Conservation (phyloP, 2,329 filamentous ascomycete genomes). For the Helotiales sp. region DNA sequence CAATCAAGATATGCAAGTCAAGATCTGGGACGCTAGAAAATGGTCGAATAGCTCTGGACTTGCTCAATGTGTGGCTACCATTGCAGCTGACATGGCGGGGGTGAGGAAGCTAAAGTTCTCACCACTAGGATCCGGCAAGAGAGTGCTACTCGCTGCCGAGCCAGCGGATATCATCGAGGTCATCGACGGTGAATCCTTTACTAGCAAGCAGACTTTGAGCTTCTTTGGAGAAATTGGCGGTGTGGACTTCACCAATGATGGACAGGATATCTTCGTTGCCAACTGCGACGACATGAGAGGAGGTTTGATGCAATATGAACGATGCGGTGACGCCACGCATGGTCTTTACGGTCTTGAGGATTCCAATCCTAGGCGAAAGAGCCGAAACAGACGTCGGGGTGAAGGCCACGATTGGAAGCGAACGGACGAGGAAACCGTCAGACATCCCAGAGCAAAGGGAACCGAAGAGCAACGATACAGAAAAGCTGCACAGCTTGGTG, state of each 20-base stretch:
- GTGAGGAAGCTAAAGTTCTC: constrained; percentile 74
- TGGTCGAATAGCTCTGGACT: constrained; percentile 62
- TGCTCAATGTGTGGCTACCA: constrained; percentile 54
- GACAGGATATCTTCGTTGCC: constrained; percentile 69
- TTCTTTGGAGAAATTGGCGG: constrained; percentile 79
- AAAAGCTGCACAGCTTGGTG: constrained; percentile 20
- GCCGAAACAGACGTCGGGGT: constrained; percentile 1
- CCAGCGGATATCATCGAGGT: constrained; percentile 76
- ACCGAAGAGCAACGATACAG: constrained; percentile 19
- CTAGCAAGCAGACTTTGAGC: constrained; percentile 70
- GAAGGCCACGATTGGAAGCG: constrained; percentile 23
- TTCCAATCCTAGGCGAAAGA: constrained; percentile 1
- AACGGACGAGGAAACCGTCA: constrained; percentile 15
- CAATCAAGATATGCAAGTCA: constrained; percentile 74
- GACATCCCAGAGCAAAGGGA: constrained; percentile 18
- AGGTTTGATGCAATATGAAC: constrained; percentile 51
- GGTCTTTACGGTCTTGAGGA: constrained; percentile 33
- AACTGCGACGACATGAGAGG: constrained; percentile 70
- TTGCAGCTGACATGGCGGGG: constrained; percentile 70
- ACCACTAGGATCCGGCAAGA: constrained; percentile 68
- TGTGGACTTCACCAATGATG: constrained; percentile 68
- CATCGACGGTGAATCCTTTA: constrained; percentile 69
- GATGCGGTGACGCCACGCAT: constrained; percentile 38
- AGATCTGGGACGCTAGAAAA: constrained; percentile 77
- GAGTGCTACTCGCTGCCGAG: constrained; percentile 73